These are phyloP conservation scores for Ascocoryne sarcoides DNA, from an alignment of 2,329 filamentous ascomycete species.

Conservation along the genomic window DNA sequence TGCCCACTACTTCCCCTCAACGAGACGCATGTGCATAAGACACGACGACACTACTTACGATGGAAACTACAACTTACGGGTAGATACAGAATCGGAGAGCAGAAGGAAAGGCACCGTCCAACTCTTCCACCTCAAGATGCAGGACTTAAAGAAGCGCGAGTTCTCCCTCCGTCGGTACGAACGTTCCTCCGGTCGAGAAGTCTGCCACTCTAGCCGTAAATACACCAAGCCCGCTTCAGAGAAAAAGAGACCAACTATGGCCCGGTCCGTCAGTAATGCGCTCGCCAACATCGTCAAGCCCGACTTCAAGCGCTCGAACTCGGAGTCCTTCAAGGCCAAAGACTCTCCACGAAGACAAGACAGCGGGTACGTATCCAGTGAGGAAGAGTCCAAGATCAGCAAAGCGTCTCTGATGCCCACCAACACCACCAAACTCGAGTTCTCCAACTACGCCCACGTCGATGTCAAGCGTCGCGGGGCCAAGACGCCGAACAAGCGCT, in stretches of 20 bases:
- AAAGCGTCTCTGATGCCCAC: slow-evolving; percentile 39
- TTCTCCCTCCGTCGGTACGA: slow-evolving; percentile 90
- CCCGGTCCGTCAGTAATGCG: slow-evolving; percentile 51
- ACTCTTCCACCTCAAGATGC: slow-evolving; percentile 92
- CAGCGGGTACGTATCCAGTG: slow-evolving; percentile 47
- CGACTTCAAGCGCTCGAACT: slow-evolving; percentile 34
- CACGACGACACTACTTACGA: slow-evolving; percentile 87
- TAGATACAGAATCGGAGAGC: slow-evolving; percentile 57
- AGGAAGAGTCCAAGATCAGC: slow-evolving; percentile 14
- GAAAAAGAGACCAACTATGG: slow-evolving; percentile 27
- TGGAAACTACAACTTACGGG: slow-evolving; percentile 91
- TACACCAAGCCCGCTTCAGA: slow-evolving; percentile 47
- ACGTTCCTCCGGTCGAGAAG: slow-evolving; percentile 84
- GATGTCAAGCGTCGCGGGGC: slow-evolving; percentile 65
- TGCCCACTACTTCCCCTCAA: slow-evolving; percentile 75
- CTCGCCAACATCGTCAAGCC: slow-evolving; percentile 36
- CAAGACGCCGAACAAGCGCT: slow-evolving; percentile 62
- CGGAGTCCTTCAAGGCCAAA: slow-evolving; percentile 11
- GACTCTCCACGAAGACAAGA: slow-evolving; percentile 29
- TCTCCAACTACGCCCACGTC: slow-evolving; percentile 93
- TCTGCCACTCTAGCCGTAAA: slow-evolving; percentile 75
- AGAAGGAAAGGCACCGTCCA: slow-evolving; percentile 59
- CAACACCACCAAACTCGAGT: slow-evolving; percentile 82
- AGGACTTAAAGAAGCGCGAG: slow-evolving; percentile 75
- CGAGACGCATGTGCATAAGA: slow-evolving; percentile 69